Conservation (phyloP, 2,329 filamentous ascomycete species). For the Colletotrichum lindemuthianum region DNA sequence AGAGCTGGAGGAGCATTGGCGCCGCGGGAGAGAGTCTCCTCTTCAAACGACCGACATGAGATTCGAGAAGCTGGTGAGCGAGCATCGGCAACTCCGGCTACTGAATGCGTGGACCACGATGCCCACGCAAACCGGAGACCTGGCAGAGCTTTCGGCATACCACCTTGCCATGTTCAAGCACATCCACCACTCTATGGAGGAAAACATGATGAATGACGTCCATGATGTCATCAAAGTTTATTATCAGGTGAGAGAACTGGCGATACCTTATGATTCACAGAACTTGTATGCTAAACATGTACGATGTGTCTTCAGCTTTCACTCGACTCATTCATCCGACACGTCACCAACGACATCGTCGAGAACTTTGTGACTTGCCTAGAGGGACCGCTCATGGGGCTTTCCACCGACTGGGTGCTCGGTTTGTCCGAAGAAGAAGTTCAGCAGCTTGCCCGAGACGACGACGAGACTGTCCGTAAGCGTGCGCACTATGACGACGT, state of each 20-base stretch:
- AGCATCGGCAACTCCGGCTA: too few species aligned
- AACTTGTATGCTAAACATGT: background rate
- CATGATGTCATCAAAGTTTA: constrained; percentile 51
- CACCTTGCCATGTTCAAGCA: constrained; percentile 22
- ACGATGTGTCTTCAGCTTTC: constrained; percentile 24
- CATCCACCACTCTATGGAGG: constrained; percentile 36
- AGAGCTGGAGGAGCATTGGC: too few species aligned
- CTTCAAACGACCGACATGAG: too few species aligned
- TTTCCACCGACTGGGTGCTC: constrained; percentile 38
- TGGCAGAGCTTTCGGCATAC: background rate
- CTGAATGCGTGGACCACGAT: background rate
- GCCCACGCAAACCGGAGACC: background rate
- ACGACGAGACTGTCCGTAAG: constrained; percentile 32
- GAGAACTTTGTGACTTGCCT: constrained; percentile 39
- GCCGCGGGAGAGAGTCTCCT: too few species aligned
- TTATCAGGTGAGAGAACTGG: constrained; percentile 44
- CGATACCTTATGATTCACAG: background rate
- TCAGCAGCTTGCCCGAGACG: constrained; percentile 39
- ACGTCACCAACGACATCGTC: constrained; percentile 39
- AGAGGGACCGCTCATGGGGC: constrained; percentile 37
- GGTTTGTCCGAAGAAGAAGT: constrained; percentile 36
- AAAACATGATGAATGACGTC: constrained; percentile 46
- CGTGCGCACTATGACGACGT: constrained; percentile 11
- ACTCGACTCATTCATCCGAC: constrained; percentile 39
- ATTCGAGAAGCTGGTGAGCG: too few species aligned